These are phyloP conservation scores for Taphrina sp. DNA, from an alignment of 1,139 yeast species.

Conservation along the genomic window DNA sequence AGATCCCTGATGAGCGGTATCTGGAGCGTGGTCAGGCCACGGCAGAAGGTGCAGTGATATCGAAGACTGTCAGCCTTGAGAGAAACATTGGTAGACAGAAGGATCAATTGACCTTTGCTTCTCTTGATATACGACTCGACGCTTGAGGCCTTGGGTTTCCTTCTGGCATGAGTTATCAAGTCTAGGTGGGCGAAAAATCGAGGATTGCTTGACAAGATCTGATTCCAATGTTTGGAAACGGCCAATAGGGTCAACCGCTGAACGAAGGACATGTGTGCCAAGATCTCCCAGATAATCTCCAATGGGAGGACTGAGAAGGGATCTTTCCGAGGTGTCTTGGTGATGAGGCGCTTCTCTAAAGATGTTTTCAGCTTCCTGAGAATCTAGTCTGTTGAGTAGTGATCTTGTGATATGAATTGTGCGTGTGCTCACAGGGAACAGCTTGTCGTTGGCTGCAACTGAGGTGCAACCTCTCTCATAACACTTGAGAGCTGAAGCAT, in stretches of 20 bases:
- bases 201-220: conserved; percentile 1
- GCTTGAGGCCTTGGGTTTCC: background rate
- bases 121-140: conserved; percentile 2
- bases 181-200: conserved; percentile 4
- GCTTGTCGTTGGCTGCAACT: background rate
- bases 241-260: background rate
- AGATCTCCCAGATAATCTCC: conserved; percentile 12
- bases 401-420: background rate
- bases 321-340: background rate
- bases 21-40: background rate
- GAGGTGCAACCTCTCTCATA: conserved; percentile 5
- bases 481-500: conserved; percentile 13
- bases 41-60: background rate
- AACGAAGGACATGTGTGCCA: conserved; percentile 4
- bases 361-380: background rate
- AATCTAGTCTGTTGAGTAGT: background rate
- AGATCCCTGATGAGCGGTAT: background rate
- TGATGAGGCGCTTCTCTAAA: conserved; percentile 8
- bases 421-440: background rate
- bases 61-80: background rate
- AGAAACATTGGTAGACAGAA: background rate
- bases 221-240: conserved; percentile 2
- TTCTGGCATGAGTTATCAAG: background rate
- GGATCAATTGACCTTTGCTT: background rate
- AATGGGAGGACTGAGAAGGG: conserved; percentile 6